A percentile compares a stretch with the other conserved stretches of the same genome.
Evolutionary conservation across 306 rosid species (phyloP).

Genomic region (Quercus cerris): DNA sequence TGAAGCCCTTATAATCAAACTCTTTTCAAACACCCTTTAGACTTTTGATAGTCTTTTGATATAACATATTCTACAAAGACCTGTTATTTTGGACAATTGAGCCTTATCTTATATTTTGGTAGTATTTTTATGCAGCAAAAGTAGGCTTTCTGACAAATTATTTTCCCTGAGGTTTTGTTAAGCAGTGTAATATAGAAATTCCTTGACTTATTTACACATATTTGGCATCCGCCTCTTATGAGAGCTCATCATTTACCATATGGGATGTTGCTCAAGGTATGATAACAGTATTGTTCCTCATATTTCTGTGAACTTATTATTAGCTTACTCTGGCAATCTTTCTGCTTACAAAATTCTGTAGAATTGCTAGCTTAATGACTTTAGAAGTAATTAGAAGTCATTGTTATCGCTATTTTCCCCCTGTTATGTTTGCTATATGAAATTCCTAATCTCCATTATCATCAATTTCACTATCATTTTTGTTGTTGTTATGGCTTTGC

Average conservation of each 20-base stretch:
- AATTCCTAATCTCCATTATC: not conserved
- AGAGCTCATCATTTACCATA: slow-evolving; percentile 78
- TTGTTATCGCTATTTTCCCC: not conserved
- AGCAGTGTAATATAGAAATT: slow-evolving; percentile 16
- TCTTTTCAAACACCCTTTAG: not conserved
- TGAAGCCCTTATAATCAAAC: not conserved
- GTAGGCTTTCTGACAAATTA: slow-evolving; percentile 1
- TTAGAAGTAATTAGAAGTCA: not conserved
- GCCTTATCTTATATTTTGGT: not conserved
- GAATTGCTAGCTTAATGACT: slow-evolving; percentile 10
- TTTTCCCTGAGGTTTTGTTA: not conserved
- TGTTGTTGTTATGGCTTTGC: not conserved
- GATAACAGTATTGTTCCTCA: not conserved
- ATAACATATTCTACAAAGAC: not conserved
- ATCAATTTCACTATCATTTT: not conserved
- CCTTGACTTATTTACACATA: slow-evolving; percentile 66
- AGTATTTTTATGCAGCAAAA: not conserved
- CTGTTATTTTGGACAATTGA: not conserved
- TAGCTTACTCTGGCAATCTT: not conserved
- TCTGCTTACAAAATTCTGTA: not conserved
- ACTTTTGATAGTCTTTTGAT: not conserved
- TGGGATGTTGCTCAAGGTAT: slow-evolving; percentile 98
- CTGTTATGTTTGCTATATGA: not conserved
- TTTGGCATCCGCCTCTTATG: slow-evolving; percentile 86
- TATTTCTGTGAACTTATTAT: slow-evolving; percentile 3